Evolutionary conservation across 495 filamentous ascomycete genomes (phyloP), one percentile per base, ranked within the genome.

Genomic region (Neurospora sp.): DNA sequence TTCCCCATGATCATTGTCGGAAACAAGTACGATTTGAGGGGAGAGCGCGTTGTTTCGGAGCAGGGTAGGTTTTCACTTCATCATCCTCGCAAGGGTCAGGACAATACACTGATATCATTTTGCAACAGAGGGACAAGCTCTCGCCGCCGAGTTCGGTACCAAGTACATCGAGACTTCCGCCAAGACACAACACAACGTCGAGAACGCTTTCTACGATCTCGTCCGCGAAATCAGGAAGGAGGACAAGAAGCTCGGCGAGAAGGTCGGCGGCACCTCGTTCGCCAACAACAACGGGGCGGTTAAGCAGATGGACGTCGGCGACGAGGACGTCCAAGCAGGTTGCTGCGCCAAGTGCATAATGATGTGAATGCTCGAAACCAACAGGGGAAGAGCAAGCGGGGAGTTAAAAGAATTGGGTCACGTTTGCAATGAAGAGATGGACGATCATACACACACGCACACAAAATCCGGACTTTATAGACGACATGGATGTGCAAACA

Each of bases 1-100:
- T 98, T 99, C 85, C 96, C 96, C 75, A 97, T 99, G 84, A 97
- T 98, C 71, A 93, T 99, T 9, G 96, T 98, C n/a, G 96, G 93
- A 73, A 99, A 99, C 87, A 99, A 99, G 87, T 97, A 94, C 81
- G 96, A 99, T 91, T 85, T 99, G 80, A 96, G 98, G 75, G 85
- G 85, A 76, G 96, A 99, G 82, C 87, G 96, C 73, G 91, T 93
- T 75, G 96, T 99, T 73, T 90, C 92, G 70, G 90, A 91, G 82
- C 90, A 96, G 89, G 95, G 96, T 98, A 87, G 70, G 88, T 76
- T 71, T 68, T 9, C 35, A 16, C 37, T 1, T 27, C 16, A 22
- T 27, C 16, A 22, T 59, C 27, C 40, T n/a, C 71, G 73, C 22
- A 39, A 12, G 17, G 22, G 27, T 27, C 74, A 48, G 35, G 68